Base-by-base conservation (phyloP, 2,329 filamentous ascomycete species). In the Geosmithia putterillii region DNA sequence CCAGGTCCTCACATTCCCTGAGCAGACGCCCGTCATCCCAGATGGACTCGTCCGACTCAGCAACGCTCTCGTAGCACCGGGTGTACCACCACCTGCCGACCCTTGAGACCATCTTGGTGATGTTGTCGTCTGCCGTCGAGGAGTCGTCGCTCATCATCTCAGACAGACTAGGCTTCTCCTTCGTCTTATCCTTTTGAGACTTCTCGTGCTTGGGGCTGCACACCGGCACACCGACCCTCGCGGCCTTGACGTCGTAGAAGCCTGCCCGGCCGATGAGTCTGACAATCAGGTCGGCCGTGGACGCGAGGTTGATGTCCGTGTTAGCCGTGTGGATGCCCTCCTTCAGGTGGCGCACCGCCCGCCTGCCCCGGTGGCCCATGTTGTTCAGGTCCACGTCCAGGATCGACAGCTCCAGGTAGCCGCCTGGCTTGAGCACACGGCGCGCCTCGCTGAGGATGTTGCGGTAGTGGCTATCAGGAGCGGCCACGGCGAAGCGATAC, bases 21-120 rank as follows among this genome's bases (percentile, higher is more conserved):
- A 96, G 67, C 22, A 96, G 64, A 9, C 73, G 72, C 44, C 73
- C 76, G 56, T 95, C 84, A 40, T 71, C 74, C 83, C 89, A 96
- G 51, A 96, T 85, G 47, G 55, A 59, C 58, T 41, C 69, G 2
- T 9, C 19, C 32, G 49, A 46, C n/a, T 75, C 61, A 8, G 80
- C 69, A 4, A 74, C 71, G 45, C 74, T 77, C 62, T 95, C 90
- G 59, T 95, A 96, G 67, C 90, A 95, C 42, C 84, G 79, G 9
- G 79, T 85, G 62, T 95, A 96, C 92, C 92, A 98, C 87, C 90
- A 96, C 38, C 92, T 76, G 2, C 88, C 90, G 10, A 96, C 90
- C 48, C 81, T 83, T 15, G 88, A 83, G 19, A 96, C 88, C 72
- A 94, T 94, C 56, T 86, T 89, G 14, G 87, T 86, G 56, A 96